These are phyloP conservation scores for Albizia julibrissin DNA, from an alignment of 306 rosid genomes.

Conservation along the genomic window DNA sequence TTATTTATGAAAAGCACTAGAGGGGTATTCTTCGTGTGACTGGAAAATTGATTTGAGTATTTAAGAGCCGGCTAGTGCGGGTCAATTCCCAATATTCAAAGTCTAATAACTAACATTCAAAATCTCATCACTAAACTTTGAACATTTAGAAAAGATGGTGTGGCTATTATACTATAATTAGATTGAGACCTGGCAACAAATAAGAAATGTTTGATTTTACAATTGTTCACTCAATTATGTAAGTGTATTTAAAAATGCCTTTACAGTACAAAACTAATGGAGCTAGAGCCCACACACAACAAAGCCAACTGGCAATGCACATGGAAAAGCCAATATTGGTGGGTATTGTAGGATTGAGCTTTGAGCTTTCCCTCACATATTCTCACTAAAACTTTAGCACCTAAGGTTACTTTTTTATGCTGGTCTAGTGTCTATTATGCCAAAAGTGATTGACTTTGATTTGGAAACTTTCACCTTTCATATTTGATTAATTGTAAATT, in stretches of 20 bases:
- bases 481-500: constrained; percentile 22
- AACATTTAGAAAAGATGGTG: constrained; percentile 1
- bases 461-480: constrained; percentile 16
- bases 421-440: constrained; percentile 36
- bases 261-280: background rate
- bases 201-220: background rate
- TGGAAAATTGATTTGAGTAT: constrained; percentile 15
- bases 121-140: background rate
- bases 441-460: constrained; percentile 44
- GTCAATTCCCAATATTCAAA: constrained; percentile 22
- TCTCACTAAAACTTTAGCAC: constrained; percentile 52
- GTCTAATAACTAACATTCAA: constrained; percentile 31
- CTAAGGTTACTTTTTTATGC: constrained; percentile 49
- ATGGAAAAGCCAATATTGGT: constrained; percentile 35
- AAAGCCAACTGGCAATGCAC: constrained; percentile 40
- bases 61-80: constrained; percentile 28
- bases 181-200: background rate
- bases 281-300: constrained; percentile 29
- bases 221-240: background rate
- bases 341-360: constrained; percentile 35
- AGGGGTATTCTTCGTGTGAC: too few species aligned
- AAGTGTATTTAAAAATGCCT: background rate
- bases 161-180: background rate
- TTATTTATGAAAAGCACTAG: too few species aligned
- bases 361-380: constrained; percentile 36